A percentile compares a stretch with the other conserved stretches of the same genome.
phyloP scores from a whole-genome alignment of 2,329 filamentous ascomycete genomes.

The Penicillium freii region DNA sequence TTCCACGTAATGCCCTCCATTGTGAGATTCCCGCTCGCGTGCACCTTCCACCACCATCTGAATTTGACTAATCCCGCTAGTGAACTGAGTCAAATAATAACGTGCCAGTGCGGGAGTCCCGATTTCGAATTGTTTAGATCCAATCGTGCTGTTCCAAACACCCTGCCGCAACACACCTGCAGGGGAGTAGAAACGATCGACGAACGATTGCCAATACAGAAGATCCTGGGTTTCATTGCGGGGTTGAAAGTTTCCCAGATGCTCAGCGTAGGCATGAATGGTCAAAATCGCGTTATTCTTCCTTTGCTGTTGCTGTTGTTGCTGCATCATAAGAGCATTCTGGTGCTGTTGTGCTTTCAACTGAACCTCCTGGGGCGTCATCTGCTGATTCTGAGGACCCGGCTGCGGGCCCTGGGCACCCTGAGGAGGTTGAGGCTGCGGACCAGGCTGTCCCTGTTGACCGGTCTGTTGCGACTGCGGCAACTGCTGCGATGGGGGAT shows the following conservation, averaged over 20 bases:
- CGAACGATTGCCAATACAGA: slow-evolving; percentile 75
- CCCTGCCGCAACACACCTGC: slow-evolving; percentile 74
- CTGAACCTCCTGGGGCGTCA: slow-evolving; percentile 42
- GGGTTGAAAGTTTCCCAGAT: slow-evolving; percentile 56
- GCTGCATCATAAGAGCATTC: slow-evolving; percentile 41
- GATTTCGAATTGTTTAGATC: slow-evolving; percentile 83
- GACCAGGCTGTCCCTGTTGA: slow-evolving; percentile 31
- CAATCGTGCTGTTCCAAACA: slow-evolving; percentile 54
- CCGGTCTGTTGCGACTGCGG: slow-evolving; percentile 39
- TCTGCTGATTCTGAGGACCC: slow-evolving; percentile 37
- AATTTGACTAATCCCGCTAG: slow-evolving; percentile 79
- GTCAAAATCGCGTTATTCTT: slow-evolving; percentile 51
- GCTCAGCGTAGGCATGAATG: slow-evolving; percentile 57
- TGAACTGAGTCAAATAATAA: slow-evolving; percentile 87
- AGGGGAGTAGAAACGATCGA: slow-evolving; percentile 75
- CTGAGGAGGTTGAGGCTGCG: slow-evolving; percentile 36
- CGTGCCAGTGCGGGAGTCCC: slow-evolving; percentile 75
- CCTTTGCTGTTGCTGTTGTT: slow-evolving; percentile 29
- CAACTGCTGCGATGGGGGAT: slow-evolving; percentile 36
- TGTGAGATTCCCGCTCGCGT: slow-evolving; percentile 56
- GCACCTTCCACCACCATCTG: slow-evolving; percentile 78
- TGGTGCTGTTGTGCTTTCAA: slow-evolving; percentile 43
- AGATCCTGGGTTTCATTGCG: slow-evolving; percentile 66
- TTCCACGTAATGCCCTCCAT: slow-evolving; percentile 70
- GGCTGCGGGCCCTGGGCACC: slow-evolving; percentile 30